These are phyloP conservation scores for Circinella umbellata DNA, from an alignment of 371 early-diverging fungal genomes.

Conservation along the genomic window DNA sequence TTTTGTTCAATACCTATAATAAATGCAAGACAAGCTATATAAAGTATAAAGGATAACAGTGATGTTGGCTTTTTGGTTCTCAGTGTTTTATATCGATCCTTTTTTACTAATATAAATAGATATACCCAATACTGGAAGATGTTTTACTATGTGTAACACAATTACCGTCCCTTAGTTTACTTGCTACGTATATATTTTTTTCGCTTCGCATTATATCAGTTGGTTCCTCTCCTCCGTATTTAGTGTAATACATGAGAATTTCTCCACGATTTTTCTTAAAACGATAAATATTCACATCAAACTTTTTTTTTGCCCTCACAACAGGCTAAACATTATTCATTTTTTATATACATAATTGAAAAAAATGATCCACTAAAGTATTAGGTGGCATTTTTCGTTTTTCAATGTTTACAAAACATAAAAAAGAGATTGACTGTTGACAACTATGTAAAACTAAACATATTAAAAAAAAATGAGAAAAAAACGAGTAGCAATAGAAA, in stretches of 20 bases:
- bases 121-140: too few species aligned
- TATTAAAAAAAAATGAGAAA: too few species aligned
- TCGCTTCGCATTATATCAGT: too few species aligned
- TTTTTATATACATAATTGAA: neutral
- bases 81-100: too few species aligned
- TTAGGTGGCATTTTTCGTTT: neutral
- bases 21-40: neutral
- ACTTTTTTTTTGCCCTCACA: neutral
- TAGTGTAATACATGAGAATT: neutral
- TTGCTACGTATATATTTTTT: neutral
- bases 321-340: neutral
- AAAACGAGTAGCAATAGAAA: too few species aligned
- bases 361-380: neutral
- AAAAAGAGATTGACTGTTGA: too few species aligned
- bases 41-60: neutral
- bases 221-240: neutral
- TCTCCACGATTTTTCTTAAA: conserved; percentile 10
- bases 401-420: too few species aligned
- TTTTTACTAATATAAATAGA: too few species aligned
- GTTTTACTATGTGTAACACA: too few species aligned
- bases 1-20: neutral
- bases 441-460: too few species aligned
- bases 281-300: neutral
- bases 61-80: too few species aligned
- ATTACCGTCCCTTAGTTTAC: too few species aligned